Conservation (phyloP, 2,329 filamentous ascomycete species). For the Grosmannia serpens region DNA sequence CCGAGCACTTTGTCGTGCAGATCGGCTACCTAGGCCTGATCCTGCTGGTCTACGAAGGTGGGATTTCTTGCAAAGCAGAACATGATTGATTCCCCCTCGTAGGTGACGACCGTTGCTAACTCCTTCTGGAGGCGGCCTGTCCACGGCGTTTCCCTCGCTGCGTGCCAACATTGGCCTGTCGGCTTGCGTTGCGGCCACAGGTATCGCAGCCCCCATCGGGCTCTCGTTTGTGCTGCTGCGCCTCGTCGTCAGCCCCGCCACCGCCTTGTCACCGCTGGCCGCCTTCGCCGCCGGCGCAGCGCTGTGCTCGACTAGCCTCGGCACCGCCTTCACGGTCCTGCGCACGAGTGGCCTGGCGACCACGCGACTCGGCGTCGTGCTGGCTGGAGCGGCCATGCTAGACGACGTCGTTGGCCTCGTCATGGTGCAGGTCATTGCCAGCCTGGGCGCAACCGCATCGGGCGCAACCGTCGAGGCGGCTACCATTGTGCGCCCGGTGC, state of each 20-base stretch:
- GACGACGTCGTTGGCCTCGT: slow-evolving; percentile 70
- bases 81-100: no score
- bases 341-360: slow-evolving; percentile 28
- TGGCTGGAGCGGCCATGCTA: slow-evolving; percentile 66
- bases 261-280: slow-evolving; percentile 29
- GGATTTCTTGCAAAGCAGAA: neutral
- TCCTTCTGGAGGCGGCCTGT: slow-evolving; percentile 40
- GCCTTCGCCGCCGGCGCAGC: slow-evolving; percentile 64
- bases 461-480: slow-evolving; percentile 16
- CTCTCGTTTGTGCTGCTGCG: slow-evolving; percentile 50
- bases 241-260: slow-evolving; percentile 23
- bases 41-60: slow-evolving; percentile 59
- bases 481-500: slow-evolving; percentile 31
- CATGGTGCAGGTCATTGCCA: slow-evolving; percentile 65
- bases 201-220: slow-evolving; percentile 51
- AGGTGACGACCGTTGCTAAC: no score
- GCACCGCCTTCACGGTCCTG: slow-evolving; percentile 52
- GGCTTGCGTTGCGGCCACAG: slow-evolving; percentile 50
- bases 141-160: slow-evolving; percentile 40
- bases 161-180: slow-evolving; percentile 51
- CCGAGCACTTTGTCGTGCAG: slow-evolving; percentile 46
- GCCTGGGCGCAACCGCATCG: slow-evolving; percentile 31
- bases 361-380: slow-evolving; percentile 43
- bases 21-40: slow-evolving; percentile 66
- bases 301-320: slow-evolving; percentile 62